A percentile compares a stretch with the other conserved stretches of the same genome.
Evolutionary conservation across 2,329 filamentous ascomycete genomes (phyloP).

Genomic region (Pezicula carpinea): DNA sequence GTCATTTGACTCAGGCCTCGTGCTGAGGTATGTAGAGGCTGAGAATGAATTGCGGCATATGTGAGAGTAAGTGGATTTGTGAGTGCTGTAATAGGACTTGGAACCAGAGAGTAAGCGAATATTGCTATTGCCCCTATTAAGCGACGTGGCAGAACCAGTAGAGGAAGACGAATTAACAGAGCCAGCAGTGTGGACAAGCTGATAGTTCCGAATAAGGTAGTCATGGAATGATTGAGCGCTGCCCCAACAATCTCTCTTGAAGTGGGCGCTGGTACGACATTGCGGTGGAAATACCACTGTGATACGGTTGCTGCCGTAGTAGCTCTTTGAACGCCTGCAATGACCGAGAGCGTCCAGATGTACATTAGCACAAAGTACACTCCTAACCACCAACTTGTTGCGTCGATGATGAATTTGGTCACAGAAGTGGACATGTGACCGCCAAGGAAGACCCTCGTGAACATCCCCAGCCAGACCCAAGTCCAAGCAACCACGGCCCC

Average conservation of each 20-base stretch:
- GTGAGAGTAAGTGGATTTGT: slow-evolving; percentile 91
- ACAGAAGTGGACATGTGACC: slow-evolving; percentile 67
- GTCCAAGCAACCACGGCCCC: slow-evolving; percentile 79
- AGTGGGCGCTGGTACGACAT: slow-evolving; percentile 70
- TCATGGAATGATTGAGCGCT: slow-evolving; percentile 74
- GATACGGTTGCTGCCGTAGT: slow-evolving; percentile 93
- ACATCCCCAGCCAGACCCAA: slow-evolving; percentile 96
- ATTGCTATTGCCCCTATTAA: slow-evolving; percentile 59
- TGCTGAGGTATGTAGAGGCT: slow-evolving; percentile 72
- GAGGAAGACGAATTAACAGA: slow-evolving; percentile 75
- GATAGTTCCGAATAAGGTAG: slow-evolving; percentile 87
- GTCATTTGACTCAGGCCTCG: slow-evolving; percentile 77
- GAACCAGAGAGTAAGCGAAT: slow-evolving; percentile 74
- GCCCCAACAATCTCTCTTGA: slow-evolving; percentile 79
- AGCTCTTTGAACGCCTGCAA: slow-evolving; percentile 82
- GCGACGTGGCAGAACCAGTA: slow-evolving; percentile 76
- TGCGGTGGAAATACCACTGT: slow-evolving; percentile 98
- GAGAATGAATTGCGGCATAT: slow-evolving; percentile 89
- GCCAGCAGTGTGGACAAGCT: slow-evolving; percentile 81
- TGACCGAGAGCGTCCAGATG: slow-evolving; percentile 86
- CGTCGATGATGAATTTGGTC: slow-evolving; percentile 72
- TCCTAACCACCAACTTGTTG: slow-evolving; percentile 94
- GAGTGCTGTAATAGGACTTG: slow-evolving; percentile 77
- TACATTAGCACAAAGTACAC: slow-evolving; percentile 89
- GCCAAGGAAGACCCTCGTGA: slow-evolving; percentile 90